Conservation (phyloP, 1,139 yeast species). For the Blastobotrys raffinosifermentans region DNA sequence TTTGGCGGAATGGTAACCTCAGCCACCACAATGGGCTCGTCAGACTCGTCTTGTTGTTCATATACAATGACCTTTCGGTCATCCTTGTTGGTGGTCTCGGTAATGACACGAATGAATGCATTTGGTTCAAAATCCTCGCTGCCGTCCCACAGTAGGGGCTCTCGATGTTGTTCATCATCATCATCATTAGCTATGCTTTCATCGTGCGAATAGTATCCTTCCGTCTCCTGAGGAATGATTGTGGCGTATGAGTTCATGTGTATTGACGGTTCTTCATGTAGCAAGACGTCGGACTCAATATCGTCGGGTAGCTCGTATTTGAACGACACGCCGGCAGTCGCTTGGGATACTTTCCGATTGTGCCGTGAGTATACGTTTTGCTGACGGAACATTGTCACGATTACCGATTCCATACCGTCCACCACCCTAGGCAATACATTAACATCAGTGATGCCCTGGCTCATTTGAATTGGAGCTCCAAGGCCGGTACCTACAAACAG, state of each 20-base stretch:
- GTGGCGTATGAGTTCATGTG: slow-evolving; percentile 15
- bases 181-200: slow-evolving; percentile 10
- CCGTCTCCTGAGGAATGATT: slow-evolving; percentile 15
- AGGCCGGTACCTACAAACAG: too few relatives aligned
- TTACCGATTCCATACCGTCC: neutral
- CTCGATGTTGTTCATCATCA: slow-evolving; percentile 17
- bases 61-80: neutral
- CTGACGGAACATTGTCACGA: neutral
- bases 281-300: too few relatives aligned
- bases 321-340: neutral
- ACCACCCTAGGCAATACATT: neutral
- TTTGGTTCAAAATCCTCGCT: slow-evolving; percentile 11
- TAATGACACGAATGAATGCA: slow-evolving; percentile 13
- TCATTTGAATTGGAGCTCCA: too few relatives aligned
- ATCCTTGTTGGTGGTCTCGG: slow-evolving; percentile 6
- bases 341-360: neutral
- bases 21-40: neutral
- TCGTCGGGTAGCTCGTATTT: neutral
- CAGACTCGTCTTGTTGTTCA: neutral
- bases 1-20: neutral
- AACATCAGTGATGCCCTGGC: too few relatives aligned
- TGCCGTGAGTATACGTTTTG: neutral
- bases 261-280: neutral
- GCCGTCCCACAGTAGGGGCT: slow-evolving; percentile 18
- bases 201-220: slow-evolving; percentile 12